A percentile compares a stretch with the other conserved stretches of the same genome.
Evolutionary conservation across 495 filamentous ascomycete species (phyloP).

Genomic region (Talaromyces borbonicus): DNA sequence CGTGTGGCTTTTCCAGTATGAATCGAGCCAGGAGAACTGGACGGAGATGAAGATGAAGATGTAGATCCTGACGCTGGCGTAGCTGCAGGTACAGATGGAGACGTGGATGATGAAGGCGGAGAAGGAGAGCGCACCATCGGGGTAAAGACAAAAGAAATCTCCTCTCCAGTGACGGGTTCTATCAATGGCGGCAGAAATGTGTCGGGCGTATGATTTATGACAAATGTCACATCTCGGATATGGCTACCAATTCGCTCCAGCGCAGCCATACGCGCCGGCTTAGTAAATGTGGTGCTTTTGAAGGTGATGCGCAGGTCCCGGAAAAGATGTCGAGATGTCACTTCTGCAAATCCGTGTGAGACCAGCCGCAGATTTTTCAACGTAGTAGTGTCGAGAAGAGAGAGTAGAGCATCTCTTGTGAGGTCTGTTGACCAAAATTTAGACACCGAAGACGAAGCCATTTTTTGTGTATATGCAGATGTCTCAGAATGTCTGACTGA

Average conservation of each 20-base stretch:
- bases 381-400: constrained; percentile 28
- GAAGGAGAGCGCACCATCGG: constrained; percentile 39
- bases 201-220: constrained; percentile 54
- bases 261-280: constrained; percentile 54
- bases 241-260: constrained; percentile 62
- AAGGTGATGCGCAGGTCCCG: constrained; percentile 43
- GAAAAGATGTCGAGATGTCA: constrained; percentile 41
- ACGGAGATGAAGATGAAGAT: no score
- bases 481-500: no score
- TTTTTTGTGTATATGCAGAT: constrained; percentile 2
- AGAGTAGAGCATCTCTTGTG: constrained; percentile 33
- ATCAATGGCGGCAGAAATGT: constrained; percentile 71
- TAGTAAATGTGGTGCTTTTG: constrained; percentile 58
- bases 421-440: constrained; percentile 39
- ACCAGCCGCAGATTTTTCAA: constrained; percentile 39
- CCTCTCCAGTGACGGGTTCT: constrained; percentile 57
- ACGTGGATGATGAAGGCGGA: neutral
- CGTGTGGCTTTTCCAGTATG: neutral
- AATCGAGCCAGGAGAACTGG: neutral
- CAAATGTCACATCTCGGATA: constrained; percentile 60
- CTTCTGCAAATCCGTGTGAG: constrained; percentile 40
- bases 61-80: neutral
- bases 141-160: constrained; percentile 64
- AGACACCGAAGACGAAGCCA: constrained; percentile 25
- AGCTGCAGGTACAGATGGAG: no score